phyloP scores from a whole-genome alignment of 345 rosid genomes.

The Gossypium stocksii region DNA sequence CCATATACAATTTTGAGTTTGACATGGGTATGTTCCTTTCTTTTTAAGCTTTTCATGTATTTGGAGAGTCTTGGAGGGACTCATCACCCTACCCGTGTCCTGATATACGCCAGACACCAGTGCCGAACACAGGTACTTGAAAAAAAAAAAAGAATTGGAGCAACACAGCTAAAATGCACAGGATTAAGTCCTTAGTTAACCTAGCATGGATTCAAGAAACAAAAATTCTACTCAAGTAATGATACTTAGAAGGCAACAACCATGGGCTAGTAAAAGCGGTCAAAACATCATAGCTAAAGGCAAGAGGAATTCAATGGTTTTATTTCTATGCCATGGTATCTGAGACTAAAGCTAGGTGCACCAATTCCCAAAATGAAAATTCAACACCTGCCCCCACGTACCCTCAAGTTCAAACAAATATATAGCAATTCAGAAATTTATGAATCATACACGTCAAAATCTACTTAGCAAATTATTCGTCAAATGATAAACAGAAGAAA shows the following conservation, averaged over 20 bases:
- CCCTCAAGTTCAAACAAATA: background rate
- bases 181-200: background rate
- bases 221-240: background rate
- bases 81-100: background rate
- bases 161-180: background rate
- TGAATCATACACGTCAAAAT: background rate
- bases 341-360: background rate
- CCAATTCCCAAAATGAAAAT: background rate
- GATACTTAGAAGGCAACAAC: background rate
- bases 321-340: background rate
- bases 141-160: background rate
- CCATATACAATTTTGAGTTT: background rate
- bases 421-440: background rate
- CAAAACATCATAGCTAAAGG: background rate
- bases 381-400: background rate
- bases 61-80: background rate
- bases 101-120: background rate
- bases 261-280: background rate
- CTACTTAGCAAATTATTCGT: background rate
- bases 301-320: background rate
- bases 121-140: background rate
- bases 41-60: background rate
- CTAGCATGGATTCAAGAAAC: background rate
- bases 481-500: background rate
- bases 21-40: background rate